Percentiles rank a stretch among this genome's conserved stretches.
These are phyloP conservation scores for Coemansia sp. DNA, from an alignment of 192 early-diverging fungal species.

Conservation along the genomic window DNA sequence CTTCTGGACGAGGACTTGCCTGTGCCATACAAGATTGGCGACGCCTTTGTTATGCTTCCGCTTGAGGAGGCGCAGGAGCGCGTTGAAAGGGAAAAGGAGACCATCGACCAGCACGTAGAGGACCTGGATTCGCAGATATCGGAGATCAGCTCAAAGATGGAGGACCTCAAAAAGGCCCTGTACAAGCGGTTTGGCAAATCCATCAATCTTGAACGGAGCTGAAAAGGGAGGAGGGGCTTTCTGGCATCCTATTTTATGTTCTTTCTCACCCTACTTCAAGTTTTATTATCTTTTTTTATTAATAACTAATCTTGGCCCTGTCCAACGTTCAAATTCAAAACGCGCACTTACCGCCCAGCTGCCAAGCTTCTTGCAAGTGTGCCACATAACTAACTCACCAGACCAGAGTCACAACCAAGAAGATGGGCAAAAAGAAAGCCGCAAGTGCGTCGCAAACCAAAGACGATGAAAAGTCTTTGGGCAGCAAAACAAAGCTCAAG, in stretches of 20 bases:
- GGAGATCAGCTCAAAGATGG: slow-evolving; percentile 71
- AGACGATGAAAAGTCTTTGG: not conserved
- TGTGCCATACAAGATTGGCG: slow-evolving; percentile 83
- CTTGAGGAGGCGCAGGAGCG: slow-evolving; percentile 73
- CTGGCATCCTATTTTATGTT: too few relatives aligned
- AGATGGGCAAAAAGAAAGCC: slow-evolving; percentile 32
- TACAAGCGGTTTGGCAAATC: slow-evolving; percentile 93
- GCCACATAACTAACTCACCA: too few relatives aligned
- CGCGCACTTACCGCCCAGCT: not conserved
- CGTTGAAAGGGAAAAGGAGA: slow-evolving; percentile 64
- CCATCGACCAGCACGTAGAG: slow-evolving; percentile 63
- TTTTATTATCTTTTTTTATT: not conserved
- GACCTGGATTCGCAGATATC: slow-evolving; percentile 66
- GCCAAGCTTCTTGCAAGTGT: not conserved
- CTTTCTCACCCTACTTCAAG: too few relatives aligned
- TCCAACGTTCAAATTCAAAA: too few relatives aligned
- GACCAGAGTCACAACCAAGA: too few relatives aligned
- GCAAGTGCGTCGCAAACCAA: slow-evolving; percentile 8
- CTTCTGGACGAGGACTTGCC: slow-evolving; percentile 86
- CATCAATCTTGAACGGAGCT: slow-evolving; percentile 93
- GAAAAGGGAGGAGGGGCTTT: not conserved
- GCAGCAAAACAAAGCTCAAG: slow-evolving; percentile 60
- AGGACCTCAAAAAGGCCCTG: slow-evolving; percentile 77
- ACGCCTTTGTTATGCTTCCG: slow-evolving; percentile 77
- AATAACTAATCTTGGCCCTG: too few relatives aligned